Evolutionary conservation across 2,329 filamentous ascomycete species (phyloP), one percentile per base, ranked within the genome.

Genomic region (Aspergillus carbonarius): DNA sequence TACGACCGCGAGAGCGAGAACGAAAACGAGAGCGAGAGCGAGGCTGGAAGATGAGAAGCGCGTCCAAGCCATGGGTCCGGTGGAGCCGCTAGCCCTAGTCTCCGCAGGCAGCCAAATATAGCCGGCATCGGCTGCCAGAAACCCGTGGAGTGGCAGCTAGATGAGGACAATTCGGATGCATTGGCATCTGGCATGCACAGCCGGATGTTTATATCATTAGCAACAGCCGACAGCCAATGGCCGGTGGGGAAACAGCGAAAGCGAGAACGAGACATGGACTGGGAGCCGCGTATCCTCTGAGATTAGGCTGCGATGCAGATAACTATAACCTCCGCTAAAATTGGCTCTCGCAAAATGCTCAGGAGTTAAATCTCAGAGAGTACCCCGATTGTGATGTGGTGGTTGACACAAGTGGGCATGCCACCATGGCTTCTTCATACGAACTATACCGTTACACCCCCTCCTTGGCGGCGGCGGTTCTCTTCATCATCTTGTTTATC

Each of bases 401-500:
- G 25, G 25, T 27, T 27, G n/a, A n/a, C 25, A 6, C 5, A 6
- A 27, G 25, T 27, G 25, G 7, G 7, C 4, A 27, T 27, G 4
- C 34, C 10, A 37, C 6, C 5, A 58, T 58, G 56, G 27, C 13
- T 23, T 35, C 39, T 12, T 40, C 40, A 34, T 25, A 57, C 34
- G 54, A 70, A 51, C 60, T 70, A n/a, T 76, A 74, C 60, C 72
- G 74, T 48, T 82, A 82, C 61, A 72, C 70, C 9, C 72, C 83
- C 0, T 81, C 78, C 0, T 55, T 83, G 0, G 69, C 75, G 0
- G 80, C 76, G 0, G 82, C 80, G 1, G 67, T 79, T 17, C 69
- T 81, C 5, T 82, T 83, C 59, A 68, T 73, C 9, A 60, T 78
- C 25, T 66, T 85, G 1, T 84, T 84, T 64, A 54, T 66, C 18